phyloP scores from a whole-genome alignment of 306 rosid genomes.

The Begonia peltatifolia region DNA sequence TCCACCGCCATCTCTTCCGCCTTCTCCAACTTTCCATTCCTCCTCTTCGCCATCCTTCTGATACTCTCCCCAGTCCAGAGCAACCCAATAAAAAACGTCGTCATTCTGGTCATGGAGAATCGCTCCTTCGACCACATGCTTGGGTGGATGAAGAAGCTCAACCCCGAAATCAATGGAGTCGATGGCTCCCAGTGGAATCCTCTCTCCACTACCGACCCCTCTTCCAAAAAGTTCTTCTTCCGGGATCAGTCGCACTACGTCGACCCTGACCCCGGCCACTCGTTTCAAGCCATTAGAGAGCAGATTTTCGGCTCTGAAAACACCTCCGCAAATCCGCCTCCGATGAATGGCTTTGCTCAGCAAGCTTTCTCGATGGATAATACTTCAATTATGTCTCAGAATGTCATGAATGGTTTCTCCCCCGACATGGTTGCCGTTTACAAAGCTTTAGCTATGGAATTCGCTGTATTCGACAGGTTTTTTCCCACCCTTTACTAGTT shows the following conservation, averaged over 20 bases:
- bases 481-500: neutral
- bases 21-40: conserved; percentile 29
- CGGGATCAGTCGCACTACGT: conserved; percentile 16
- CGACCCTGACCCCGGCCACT: conserved; percentile 55
- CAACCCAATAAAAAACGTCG: conserved; percentile 40
- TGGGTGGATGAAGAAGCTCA: conserved; percentile 50
- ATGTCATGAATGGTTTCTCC: conserved; percentile 37
- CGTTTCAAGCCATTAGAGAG: conserved; percentile 38
- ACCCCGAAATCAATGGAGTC: conserved; percentile 42
- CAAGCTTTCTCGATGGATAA: conserved; percentile 41
- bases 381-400: conserved; percentile 9
- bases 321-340: conserved; percentile 17
- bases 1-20: conserved; percentile 59
- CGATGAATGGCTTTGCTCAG: conserved; percentile 47
- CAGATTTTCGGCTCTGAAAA: conserved; percentile 38
- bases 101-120: conserved; percentile 48
- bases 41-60: neutral
- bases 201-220: conserved; percentile 14
- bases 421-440: conserved; percentile 32
- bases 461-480: conserved; percentile 24
- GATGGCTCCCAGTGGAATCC: conserved; percentile 22
- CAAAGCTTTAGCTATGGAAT: conserved; percentile 25
- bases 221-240: conserved; percentile 17
- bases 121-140: conserved; percentile 61
- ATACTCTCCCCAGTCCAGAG: neutral